Base-by-base conservation (phyloP, 2,329 filamentous ascomycete genomes). In the Fusarium zealandicum region DNA sequence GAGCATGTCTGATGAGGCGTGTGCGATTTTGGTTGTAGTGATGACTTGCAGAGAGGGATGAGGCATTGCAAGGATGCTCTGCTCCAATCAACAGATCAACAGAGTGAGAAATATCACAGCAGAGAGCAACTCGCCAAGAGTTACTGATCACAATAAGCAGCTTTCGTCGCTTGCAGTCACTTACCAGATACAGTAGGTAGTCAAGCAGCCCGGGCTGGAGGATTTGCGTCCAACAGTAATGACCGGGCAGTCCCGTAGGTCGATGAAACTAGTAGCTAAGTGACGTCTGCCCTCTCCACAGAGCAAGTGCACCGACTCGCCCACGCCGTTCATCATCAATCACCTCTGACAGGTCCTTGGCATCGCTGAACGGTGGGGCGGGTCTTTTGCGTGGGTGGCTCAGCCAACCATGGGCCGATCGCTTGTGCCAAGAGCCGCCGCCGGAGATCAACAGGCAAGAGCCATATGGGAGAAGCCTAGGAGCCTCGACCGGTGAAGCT, bases 401-500 rank as follows among this genome's bases (percentile, higher is more conserved):
- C 32, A 42, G 13, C 59, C 59, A 61, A 63, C 50, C 38, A 38
- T n/a, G 44, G 30, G 18, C 12, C 30, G 18, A 43, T 45, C 38
- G 30, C 25, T 25, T 5, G 11, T 16, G 51, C 33, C 44, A 54
- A 54, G 44, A 43, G 38, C 44, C 27, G 27, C 38, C 44, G 32
- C 32, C 31, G 51, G 43, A 48, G 49, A 38, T 47, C 50, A 49
- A 49, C 44, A 37, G 32, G 62, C 38, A 56, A 39, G 50, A 51
- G 28, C 54, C 49, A 65, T 58, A 54, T 49, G 55, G 51, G 46
- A 45, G 33, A 41, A 58, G 46, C 20, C 20, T 20, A 25, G 22
- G 9, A 25, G 22, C 43, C 60, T 52, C 41, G 58, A 65, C 65
- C 61, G 65, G 65, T 67, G 65, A 67, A 52, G 56, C 46, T 30